Evolutionary conservation across 768 basidiomycete genomes (phyloP).

Genomic region (Suillus fuscotomentosus): DNA sequence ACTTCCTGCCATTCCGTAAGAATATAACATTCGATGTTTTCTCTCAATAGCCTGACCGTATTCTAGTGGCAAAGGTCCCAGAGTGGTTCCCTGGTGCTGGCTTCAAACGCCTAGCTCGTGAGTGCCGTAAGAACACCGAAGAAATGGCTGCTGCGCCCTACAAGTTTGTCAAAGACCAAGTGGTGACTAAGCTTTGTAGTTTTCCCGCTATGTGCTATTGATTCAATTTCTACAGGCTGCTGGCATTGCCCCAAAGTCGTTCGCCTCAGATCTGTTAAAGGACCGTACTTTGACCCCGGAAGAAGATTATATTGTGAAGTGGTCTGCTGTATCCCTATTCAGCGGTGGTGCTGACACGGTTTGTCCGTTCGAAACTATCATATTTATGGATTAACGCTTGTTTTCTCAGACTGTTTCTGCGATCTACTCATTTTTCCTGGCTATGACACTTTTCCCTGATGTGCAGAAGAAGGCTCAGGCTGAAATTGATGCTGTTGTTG

Average conservation of each 20-base stretch:
- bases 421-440: constrained; percentile 23
- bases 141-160: constrained; percentile 45
- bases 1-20: constrained; percentile 21
- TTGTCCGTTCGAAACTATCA: constrained; percentile 20
- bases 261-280: constrained; percentile 14
- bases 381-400: not conserved
- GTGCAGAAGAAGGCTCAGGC: constrained; percentile 23
- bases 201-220: not conserved
- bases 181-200: constrained; percentile 31
- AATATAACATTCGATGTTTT: accelerated
- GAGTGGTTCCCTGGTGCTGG: constrained; percentile 35
- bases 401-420: constrained; percentile 15
- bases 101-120: constrained; percentile 31
- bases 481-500: constrained; percentile 24
- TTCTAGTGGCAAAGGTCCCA: constrained; percentile 29
- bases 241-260: constrained; percentile 16
- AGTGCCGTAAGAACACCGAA: constrained; percentile 24
- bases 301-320: constrained; percentile 18
- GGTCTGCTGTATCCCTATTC: constrained; percentile 12
- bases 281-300: constrained; percentile 12
- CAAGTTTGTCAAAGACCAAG: constrained; percentile 42
- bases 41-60: not conserved
- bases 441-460: constrained; percentile 22
- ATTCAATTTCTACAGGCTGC: constrained; percentile 12
- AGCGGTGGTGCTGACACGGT: constrained; percentile 46